Evolutionary conservation across 2,329 filamentous ascomycete genomes (phyloP).

Genomic region (Aspergillus brunneoviolaceus): DNA sequence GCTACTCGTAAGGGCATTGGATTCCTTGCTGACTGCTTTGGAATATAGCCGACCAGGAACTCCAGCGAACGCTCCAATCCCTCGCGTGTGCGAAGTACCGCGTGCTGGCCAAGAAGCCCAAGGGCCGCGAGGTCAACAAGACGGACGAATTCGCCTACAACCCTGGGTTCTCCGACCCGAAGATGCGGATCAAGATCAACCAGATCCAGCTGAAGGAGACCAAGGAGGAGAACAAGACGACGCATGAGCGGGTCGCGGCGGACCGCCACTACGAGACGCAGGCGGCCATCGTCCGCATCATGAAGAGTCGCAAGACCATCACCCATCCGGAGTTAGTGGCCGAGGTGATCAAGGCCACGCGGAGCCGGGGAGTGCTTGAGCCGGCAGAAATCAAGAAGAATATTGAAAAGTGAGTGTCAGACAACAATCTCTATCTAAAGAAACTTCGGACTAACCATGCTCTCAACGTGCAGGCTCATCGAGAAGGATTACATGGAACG

Average conservation of each 20-base stretch:
- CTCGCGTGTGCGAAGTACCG: constrained; percentile 87
- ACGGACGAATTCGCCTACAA: constrained; percentile 88
- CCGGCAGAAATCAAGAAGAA: constrained; percentile 90
- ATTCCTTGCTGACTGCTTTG: constrained; percentile 27
- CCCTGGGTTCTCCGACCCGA: constrained; percentile 70
- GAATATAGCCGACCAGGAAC: constrained; percentile 64
- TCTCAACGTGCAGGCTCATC: constrained; percentile 63
- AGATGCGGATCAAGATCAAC: constrained; percentile 95
- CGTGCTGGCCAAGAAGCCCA: constrained; percentile 81
- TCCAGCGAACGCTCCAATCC: constrained; percentile 89
- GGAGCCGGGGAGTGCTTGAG: constrained; percentile 80
- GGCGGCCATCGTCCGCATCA: constrained; percentile 92
- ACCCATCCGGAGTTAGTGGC: constrained; percentile 82
- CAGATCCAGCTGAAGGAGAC: constrained; percentile 98
- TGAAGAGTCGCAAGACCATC: constrained; percentile 91
- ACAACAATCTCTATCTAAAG: no score
- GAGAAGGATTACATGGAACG: constrained; percentile 93
- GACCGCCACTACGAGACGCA: constrained; percentile 96
- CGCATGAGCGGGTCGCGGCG: constrained; percentile 82
- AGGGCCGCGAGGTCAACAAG: constrained; percentile 72
- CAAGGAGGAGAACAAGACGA: constrained; percentile 89
- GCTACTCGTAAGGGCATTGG: background rate
- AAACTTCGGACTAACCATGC: constrained; percentile 1
- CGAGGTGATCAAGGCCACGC: constrained; percentile 89
- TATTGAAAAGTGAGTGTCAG: constrained; percentile 75